A percentile compares a stretch with the other conserved stretches of the same genome.
Conservation (phyloP, 2,329 filamentous ascomycete genomes). For the Zymoseptoria pseudotritici region DNA sequence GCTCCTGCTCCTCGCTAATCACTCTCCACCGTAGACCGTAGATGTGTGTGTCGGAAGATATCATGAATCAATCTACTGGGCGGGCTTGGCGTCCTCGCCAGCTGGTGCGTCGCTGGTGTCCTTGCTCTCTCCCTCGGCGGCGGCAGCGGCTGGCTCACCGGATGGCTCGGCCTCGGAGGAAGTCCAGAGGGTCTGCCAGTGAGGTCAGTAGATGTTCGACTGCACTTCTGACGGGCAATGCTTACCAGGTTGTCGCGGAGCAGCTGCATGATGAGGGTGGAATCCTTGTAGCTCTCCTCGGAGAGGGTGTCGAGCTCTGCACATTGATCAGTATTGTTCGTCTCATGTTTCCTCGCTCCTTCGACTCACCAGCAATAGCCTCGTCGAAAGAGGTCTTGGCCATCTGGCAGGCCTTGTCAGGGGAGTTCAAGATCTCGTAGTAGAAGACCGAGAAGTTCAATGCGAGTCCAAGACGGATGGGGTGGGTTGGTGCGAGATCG, state of each 20-base stretch:
- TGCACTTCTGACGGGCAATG: neutral
- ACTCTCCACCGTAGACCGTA: slow-evolving; percentile 18
- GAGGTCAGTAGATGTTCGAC: slow-evolving; percentile 26
- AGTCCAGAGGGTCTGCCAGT: slow-evolving; percentile 85
- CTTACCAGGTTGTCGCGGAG: slow-evolving; percentile 88
- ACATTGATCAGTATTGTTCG: slow-evolving; percentile 2
- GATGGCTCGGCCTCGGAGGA: slow-evolving; percentile 92
- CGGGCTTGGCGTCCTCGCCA: slow-evolving; percentile 42
- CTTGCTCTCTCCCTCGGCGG: slow-evolving; percentile 46
- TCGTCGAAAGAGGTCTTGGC: slow-evolving; percentile 95
- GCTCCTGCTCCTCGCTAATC: slow-evolving; percentile 17
- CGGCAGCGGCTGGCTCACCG: slow-evolving; percentile 36
- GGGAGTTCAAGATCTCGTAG: slow-evolving; percentile 99
- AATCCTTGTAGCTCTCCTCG: slow-evolving; percentile 99
- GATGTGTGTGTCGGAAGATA: slow-evolving; percentile 15
- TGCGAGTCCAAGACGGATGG: slow-evolving; percentile 84
- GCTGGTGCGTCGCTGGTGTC: slow-evolving; percentile 51
- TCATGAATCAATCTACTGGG: slow-evolving; percentile 29
- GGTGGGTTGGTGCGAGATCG: slow-evolving; percentile 84
- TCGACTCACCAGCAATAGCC: slow-evolving; percentile 65
- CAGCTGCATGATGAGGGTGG: slow-evolving; percentile 96
- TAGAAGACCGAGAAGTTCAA: slow-evolving; percentile 99
- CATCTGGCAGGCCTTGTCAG: slow-evolving; percentile 95
- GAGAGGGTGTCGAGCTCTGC: slow-evolving; percentile 90
- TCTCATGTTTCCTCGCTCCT: neutral